Percentiles rank a stretch among this genome's conserved stretches.
Evolutionary conservation across 768 basidiomycete species (phyloP).

Genomic region (Glaciozyma martinii): DNA sequence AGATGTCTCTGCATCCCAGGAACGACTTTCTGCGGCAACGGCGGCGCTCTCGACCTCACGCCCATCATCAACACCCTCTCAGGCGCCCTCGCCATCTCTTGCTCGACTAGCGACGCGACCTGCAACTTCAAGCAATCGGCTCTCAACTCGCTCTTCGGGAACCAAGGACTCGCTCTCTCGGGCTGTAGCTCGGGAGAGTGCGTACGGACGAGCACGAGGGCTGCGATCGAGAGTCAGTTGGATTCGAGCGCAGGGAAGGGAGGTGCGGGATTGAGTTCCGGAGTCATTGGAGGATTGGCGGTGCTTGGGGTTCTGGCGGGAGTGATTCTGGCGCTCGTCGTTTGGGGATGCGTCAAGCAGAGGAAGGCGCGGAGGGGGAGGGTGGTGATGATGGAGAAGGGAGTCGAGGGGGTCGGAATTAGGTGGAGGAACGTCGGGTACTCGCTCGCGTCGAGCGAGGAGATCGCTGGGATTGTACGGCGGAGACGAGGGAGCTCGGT

Average conservation of each 20-base stretch:
- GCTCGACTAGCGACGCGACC: constrained; percentile 47
- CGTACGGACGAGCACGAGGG: constrained; percentile 68
- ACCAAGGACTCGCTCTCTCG: constrained; percentile 58
- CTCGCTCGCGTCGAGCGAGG: constrained; percentile 1
- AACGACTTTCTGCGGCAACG: constrained; percentile 66
- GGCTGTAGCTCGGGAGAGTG: constrained; percentile 84
- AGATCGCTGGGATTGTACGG: background rate
- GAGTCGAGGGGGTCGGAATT: constrained; percentile 1
- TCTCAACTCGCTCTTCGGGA: constrained; percentile 63
- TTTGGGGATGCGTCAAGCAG: constrained; percentile 56
- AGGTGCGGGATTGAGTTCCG: constrained; percentile 54
- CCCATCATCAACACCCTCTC: constrained; percentile 55
- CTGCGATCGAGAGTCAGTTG: constrained; percentile 40
- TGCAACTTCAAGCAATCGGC: constrained; percentile 70
- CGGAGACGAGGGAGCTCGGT: background rate
- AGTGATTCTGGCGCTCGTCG: constrained; percentile 52
- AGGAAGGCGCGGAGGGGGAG: constrained; percentile 51
- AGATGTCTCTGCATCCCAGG: constrained; percentile 60
- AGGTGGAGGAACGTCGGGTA: constrained; percentile 14
- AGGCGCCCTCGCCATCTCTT: constrained; percentile 62
- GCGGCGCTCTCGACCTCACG: constrained; percentile 30
- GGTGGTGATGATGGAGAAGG: constrained; percentile 8
- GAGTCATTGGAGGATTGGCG: constrained; percentile 83
- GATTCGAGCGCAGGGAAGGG: constrained; percentile 33
- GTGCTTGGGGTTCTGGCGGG: constrained; percentile 64